Evolutionary conservation across 1,139 yeast species (phyloP), one percentile per base, ranked within the genome.

Genomic region (Debaryomyces sp.): DNA sequence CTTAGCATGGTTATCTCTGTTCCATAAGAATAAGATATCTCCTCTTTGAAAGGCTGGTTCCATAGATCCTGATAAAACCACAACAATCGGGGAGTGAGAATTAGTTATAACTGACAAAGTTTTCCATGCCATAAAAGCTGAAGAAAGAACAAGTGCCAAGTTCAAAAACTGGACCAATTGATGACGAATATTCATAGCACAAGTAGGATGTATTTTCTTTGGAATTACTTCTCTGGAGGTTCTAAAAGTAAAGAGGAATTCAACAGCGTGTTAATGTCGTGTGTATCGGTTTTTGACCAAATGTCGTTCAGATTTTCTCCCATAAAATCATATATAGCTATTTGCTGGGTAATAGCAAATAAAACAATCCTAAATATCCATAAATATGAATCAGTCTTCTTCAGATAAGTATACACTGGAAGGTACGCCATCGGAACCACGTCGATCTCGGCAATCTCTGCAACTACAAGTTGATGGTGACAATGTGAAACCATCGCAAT

Each of bases 21-120:
- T 94, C 96, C 97, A 91, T 50, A 94, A 75, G 62, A 94, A 86
- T 51, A 94, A 73, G 37, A 95, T 86, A 64, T 94, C 99, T 44
- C 99, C 99, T 68, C 99, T 82, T 68, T 94, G 98, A 77, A 95
- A 95, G 0, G 99, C 99, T 1, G 99, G 99, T 65, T 95, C 99
- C 99, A 94, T 94, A 1, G 98, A 94, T 5, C 99, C 99, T 1
- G 98, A 90, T 43, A 94, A 80, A 10, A 94, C 99, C 34, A 94
- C 99, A 35, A 95, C 99, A 36, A 94, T 84, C 15, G 99, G 99
- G 2, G 97, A 89, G 54, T 89, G 87, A 0, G 96, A 85, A 68
- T 90, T 85, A 23, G 97, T 78, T 2, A 86, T 75, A 5, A 94
- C 76, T 1, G 92, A 85, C 21, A 94, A 75, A 0, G 89, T 82